A percentile compares a stretch with the other conserved stretches of the same genome.
phyloP scores from a whole-genome alignment of 2,329 filamentous ascomycete genomes.

The Eurotiales sp. region DNA sequence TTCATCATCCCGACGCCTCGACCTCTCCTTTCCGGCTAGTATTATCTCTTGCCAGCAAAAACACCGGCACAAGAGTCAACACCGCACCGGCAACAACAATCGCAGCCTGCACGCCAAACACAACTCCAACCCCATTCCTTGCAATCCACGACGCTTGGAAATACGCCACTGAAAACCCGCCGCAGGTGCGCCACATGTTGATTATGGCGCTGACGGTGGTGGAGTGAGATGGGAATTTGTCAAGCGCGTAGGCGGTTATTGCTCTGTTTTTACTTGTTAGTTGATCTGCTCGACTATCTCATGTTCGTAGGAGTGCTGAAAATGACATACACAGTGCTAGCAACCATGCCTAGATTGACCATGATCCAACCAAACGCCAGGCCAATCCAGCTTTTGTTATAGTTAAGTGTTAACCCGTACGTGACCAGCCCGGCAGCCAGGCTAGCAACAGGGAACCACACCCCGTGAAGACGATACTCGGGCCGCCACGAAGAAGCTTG shows the following conservation, averaged over 20 bases:
- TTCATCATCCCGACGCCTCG: no score
- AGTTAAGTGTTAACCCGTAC: slow-evolving; percentile 34
- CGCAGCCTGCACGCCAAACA: slow-evolving; percentile 33
- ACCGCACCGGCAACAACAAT: slow-evolving; percentile 25
- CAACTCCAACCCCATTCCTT: slow-evolving; percentile 27
- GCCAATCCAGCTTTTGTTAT: slow-evolving; percentile 33
- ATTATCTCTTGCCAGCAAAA: slow-evolving; percentile 15
- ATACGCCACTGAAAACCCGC: slow-evolving; percentile 37
- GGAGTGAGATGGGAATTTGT: slow-evolving; percentile 33
- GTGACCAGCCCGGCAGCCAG: slow-evolving; percentile 31
- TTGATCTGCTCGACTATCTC: background rate
- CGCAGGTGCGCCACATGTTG: slow-evolving; percentile 38
- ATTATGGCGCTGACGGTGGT: slow-evolving; percentile 34
- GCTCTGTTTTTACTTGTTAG: slow-evolving; percentile 10
- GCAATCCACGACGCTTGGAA: slow-evolving; percentile 36
- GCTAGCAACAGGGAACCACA: slow-evolving; percentile 30
- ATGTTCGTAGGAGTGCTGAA: background rate
- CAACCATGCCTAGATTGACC: slow-evolving; percentile 35
- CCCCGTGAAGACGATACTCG: slow-evolving; percentile 34
- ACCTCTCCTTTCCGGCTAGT: no score
- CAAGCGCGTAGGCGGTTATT: slow-evolving; percentile 35
- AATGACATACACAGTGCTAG: slow-evolving; percentile 29
- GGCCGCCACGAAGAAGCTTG: slow-evolving; percentile 21
- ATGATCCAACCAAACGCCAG: slow-evolving; percentile 36
- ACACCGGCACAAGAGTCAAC: slow-evolving; percentile 27